A percentile compares a stretch with the other conserved stretches of the same genome.
Conservation (phyloP, 2,329 filamentous ascomycete species). For the Talaromyces rugulosus region DNA sequence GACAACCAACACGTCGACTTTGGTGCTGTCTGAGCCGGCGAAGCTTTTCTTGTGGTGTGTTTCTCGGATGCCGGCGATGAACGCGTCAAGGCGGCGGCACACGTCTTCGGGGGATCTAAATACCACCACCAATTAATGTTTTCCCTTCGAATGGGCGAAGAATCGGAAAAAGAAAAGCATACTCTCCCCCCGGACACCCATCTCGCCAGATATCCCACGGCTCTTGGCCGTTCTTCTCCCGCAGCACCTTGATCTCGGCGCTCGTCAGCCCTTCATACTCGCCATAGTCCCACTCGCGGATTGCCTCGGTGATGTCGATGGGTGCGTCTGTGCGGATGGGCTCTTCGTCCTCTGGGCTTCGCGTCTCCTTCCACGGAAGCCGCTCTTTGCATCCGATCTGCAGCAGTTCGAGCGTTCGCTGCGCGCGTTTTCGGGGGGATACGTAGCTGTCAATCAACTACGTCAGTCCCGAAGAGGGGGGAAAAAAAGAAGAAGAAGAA, state of each 20-base stretch:
- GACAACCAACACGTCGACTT: constrained; percentile 69
- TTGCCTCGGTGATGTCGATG: constrained; percentile 65
- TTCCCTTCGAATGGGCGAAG: not conserved
- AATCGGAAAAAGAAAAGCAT: constrained; percentile 30
- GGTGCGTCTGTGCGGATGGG: constrained; percentile 53
- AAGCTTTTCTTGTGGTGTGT: constrained; percentile 63
- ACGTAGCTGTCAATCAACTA: constrained; percentile 59
- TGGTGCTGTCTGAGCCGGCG: constrained; percentile 47
- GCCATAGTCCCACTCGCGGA: constrained; percentile 81
- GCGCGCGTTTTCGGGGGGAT: constrained; percentile 77
- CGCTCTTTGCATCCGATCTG: constrained; percentile 65
- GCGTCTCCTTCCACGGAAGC: constrained; percentile 62
- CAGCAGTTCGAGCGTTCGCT: constrained; percentile 82
- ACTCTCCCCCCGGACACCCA: constrained; percentile 82
- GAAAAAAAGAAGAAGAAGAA: too few relatives aligned
- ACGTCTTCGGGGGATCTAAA: constrained; percentile 68
- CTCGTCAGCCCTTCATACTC: constrained; percentile 79
- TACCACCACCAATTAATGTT: not conserved
- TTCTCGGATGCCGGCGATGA: constrained; percentile 71
- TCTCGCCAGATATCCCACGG: constrained; percentile 87
- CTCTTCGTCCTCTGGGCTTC: constrained; percentile 28
- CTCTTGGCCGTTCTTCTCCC: constrained; percentile 53
- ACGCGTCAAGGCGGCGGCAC: constrained; percentile 64
- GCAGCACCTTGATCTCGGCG: constrained; percentile 59
- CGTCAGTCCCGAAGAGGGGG: not conserved